These are phyloP conservation scores for Coprinopsis marcescibilis DNA, from an alignment of 768 basidiomycete species.

Conservation along the genomic window DNA sequence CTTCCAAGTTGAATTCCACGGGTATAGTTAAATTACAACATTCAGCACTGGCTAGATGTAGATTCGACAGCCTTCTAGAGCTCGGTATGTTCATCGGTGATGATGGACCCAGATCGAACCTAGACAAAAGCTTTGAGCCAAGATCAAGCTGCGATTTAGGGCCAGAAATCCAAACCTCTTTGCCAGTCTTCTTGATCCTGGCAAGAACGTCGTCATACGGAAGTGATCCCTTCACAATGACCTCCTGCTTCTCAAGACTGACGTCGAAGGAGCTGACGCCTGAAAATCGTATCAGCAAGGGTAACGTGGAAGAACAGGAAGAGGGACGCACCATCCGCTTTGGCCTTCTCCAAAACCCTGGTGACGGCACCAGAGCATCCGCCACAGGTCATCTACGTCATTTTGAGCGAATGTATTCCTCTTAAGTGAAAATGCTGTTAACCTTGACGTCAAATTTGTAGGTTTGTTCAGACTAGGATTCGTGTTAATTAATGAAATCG, in stretches of 20 bases:
- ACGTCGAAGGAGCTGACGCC: conserved; percentile 58
- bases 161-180: conserved; percentile 51
- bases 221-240: conserved; percentile 56
- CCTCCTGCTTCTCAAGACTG: conserved; percentile 63
- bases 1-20: no score
- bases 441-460: conserved; percentile 89
- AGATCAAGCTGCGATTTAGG: not conserved
- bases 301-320: not conserved
- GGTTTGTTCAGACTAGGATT: conserved; percentile 28
- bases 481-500: not conserved
- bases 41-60: no score
- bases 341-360: conserved; percentile 67
- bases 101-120: conserved; percentile 41
- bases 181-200: conserved; percentile 89
- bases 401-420: not conserved
- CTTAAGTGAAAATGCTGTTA: not conserved
- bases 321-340: conserved; percentile 32
- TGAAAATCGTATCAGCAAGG: conserved; percentile 16
- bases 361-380: conserved; percentile 83
- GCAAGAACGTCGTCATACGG: conserved; percentile 60
- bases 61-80: not conserved
- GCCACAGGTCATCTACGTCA: conserved; percentile 70
- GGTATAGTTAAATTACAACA: no score
- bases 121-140: conserved; percentile 5
- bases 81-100: conserved; percentile 15